phyloP scores from a whole-genome alignment of 2,329 filamentous ascomycete species.

The Alternaria arbusti region DNA sequence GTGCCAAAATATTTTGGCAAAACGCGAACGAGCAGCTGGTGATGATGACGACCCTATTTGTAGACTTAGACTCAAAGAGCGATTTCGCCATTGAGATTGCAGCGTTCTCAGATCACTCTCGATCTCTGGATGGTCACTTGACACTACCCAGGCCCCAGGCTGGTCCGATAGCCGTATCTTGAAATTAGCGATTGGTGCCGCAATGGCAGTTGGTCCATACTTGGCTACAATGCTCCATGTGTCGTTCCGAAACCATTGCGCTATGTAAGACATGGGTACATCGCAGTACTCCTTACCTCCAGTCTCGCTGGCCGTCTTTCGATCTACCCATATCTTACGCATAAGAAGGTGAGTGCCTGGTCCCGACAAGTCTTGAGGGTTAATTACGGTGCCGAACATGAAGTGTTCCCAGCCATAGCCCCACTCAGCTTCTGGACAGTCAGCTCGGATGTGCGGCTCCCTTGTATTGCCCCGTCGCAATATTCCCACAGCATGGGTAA shows the following conservation, averaged over 20 bases:
- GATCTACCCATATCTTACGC: constrained; percentile 37
- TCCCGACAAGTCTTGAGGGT: constrained; percentile 32
- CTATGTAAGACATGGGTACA: constrained; percentile 43
- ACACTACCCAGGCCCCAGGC: constrained; percentile 24
- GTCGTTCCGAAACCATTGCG: constrained; percentile 45
- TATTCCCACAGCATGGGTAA: constrained; percentile 43
- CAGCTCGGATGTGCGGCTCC: constrained; percentile 34
- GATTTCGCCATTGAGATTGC: constrained; percentile 9
- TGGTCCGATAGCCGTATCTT: constrained; percentile 26
- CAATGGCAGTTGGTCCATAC: constrained; percentile 27
- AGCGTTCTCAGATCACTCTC: constrained; percentile 19
- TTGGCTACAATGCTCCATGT: constrained; percentile 37
- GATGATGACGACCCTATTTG: background rate
- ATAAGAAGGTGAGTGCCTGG: constrained; percentile 32
- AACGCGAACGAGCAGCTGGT: background rate
- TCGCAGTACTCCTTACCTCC: constrained; percentile 40
- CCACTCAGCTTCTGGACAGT: constrained; percentile 39
- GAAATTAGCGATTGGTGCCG: constrained; percentile 29
- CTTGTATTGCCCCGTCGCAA: constrained; percentile 35
- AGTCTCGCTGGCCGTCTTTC: constrained; percentile 9
- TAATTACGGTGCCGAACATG: constrained; percentile 43
- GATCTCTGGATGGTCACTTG: constrained; percentile 20
- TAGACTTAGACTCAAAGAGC: background rate
- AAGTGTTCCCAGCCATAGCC: constrained; percentile 48
- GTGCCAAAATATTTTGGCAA: constrained; percentile 12